Evolutionary conservation across 176 grass and related monocot genomes (phyloP).

Genomic region (Dactylis glomerata): DNA sequence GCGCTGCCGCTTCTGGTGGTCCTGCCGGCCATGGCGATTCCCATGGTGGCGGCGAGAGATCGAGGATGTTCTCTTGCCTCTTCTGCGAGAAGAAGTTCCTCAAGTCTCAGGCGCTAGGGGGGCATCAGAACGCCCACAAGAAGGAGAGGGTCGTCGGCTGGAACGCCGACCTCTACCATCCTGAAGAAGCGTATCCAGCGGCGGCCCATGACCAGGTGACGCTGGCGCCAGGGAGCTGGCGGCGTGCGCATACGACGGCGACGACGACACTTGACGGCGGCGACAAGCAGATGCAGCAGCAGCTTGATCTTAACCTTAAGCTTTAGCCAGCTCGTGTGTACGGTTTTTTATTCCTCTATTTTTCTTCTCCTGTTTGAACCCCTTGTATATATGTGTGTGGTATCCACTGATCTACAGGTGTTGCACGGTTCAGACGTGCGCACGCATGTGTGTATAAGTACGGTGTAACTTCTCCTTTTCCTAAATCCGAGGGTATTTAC

Average conservation of each 20-base stretch:
- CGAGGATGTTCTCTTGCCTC: not conserved
- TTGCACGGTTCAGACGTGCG: not conserved
- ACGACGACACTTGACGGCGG: not conserved
- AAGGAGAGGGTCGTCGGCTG: not conserved
- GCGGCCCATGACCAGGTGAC: not conserved
- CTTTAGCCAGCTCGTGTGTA: not conserved
- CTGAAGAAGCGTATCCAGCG: not conserved
- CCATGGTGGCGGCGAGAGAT: not conserved
- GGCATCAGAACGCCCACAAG: not conserved
- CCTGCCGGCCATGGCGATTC: not conserved
- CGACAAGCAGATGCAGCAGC: not conserved
- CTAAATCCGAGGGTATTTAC: not conserved
- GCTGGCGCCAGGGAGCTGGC: not conserved
- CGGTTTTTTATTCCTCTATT: not conserved
- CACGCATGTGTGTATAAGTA: not conserved
- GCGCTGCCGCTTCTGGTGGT: not conserved
- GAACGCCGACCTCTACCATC: not conserved
- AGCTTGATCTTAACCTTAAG: conserved; percentile 10
- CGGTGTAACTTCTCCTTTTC: not conserved
- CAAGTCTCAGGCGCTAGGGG: not conserved
- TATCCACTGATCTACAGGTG: not conserved
- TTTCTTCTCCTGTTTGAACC: not conserved
- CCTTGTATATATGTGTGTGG: not conserved
- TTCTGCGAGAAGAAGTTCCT: not conserved
- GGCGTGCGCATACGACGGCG: not conserved